Conservation (phyloP, 371 early-diverging fungal genomes). For the Paramicrosporidium saccamoebae region DNA sequence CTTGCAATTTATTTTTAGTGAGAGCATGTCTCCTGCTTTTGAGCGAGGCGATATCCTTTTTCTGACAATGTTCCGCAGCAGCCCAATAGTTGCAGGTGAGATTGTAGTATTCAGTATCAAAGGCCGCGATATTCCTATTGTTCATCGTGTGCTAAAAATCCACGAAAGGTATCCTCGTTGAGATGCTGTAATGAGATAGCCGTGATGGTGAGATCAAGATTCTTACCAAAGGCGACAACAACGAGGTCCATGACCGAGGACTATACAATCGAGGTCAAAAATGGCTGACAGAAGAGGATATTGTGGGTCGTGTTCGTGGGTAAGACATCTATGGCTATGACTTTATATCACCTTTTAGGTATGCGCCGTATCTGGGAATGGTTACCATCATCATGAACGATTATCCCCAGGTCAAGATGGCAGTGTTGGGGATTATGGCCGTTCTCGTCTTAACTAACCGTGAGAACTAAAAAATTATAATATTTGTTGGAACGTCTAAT, state of each 20-base stretch:
- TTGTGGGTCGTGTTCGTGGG: conserved; percentile 64
- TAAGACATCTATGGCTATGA: conserved; percentile 7
- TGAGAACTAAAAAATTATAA: no score
- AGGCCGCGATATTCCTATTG: conserved; percentile 80
- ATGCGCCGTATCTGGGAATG: conserved; percentile 79
- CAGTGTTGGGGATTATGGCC: conserved; percentile 35
- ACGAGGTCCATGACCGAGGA: conserved; percentile 65
- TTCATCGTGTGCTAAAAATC: conserved; percentile 75
- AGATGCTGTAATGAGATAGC: no score
- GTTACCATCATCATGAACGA: conserved; percentile 83
- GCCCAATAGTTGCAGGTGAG: conserved; percentile 55
- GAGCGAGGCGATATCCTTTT: conserved; percentile 88
- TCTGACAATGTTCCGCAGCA: conserved; percentile 21
- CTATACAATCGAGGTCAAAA: conserved; percentile 58
- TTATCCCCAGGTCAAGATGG: conserved; percentile 55
- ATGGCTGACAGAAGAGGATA: conserved; percentile 56
- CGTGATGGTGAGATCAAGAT: conserved; percentile 15
- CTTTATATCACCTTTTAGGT: conserved; percentile 8
- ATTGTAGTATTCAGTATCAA: conserved; percentile 83
- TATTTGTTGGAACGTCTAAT: no score
- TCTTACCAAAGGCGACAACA: conserved; percentile 97
- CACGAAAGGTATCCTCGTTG: no score
- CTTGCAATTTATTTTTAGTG: conserved; percentile 14
- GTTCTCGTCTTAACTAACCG: conserved; percentile 21
- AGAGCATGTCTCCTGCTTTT: conserved; percentile 96